Evolutionary conservation across 2,329 filamentous ascomycete genomes (phyloP).

Genomic region (Aspergillus sp.): DNA sequence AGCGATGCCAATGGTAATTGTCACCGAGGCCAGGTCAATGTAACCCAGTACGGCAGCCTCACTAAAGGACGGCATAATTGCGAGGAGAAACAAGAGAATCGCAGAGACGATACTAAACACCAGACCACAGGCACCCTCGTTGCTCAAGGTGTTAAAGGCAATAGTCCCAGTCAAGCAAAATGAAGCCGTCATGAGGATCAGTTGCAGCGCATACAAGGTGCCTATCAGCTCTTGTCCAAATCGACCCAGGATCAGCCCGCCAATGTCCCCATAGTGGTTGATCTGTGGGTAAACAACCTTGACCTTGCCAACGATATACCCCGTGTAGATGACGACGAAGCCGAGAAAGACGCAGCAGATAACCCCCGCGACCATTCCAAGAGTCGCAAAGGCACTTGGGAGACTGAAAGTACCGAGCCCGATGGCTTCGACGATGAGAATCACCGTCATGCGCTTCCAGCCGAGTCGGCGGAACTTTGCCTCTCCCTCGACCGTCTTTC

Average conservation of each 20-base stretch:
- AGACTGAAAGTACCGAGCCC: conserved; percentile 44
- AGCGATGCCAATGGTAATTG: conserved; percentile 31
- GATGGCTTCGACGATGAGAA: conserved; percentile 49
- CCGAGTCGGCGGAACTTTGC: conserved; percentile 30
- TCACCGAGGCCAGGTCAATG: conserved; percentile 32
- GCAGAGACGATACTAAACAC: conserved; percentile 41
- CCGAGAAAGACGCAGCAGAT: conserved; percentile 38
- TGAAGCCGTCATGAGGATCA: conserved; percentile 40
- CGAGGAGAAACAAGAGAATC: conserved; percentile 26
- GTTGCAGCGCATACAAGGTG: conserved; percentile 39
- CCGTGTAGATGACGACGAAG: conserved; percentile 39
- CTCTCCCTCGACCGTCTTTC: conserved; percentile 4
- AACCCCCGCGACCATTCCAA: conserved; percentile 45
- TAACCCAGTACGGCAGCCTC: conserved; percentile 35
- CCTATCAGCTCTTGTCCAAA: conserved; percentile 40
- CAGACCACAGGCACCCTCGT: conserved; percentile 35
- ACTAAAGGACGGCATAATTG: conserved; percentile 30
- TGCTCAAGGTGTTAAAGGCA: conserved; percentile 39
- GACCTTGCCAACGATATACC: conserved; percentile 37
- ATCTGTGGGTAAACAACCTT: conserved; percentile 34
- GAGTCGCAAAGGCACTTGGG: conserved; percentile 41
- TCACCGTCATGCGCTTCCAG: conserved; percentile 49
- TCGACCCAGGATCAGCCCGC: conserved; percentile 37
- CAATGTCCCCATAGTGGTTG: conserved; percentile 42
- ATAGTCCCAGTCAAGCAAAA: conserved; percentile 44